Evolutionary conservation across 768 basidiomycete genomes (phyloP).

Genomic region (Lactifluus echinatus): DNA sequence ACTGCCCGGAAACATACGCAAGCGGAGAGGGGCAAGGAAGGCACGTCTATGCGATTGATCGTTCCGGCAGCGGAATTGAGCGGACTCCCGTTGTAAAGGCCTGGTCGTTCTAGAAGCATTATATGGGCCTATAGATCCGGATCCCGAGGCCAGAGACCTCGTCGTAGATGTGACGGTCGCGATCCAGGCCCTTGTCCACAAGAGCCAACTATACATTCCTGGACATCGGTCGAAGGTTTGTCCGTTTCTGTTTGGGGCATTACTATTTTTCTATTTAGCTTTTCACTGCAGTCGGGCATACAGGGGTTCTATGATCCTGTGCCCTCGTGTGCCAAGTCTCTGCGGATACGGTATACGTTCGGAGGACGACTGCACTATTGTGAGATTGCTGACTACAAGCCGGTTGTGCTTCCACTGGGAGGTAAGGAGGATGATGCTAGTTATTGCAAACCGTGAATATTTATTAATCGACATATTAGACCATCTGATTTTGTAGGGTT

Average conservation of each 20-base stretch:
- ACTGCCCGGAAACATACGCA: conserved; percentile 55
- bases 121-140: conserved; percentile 49
- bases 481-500: conserved; percentile 16
- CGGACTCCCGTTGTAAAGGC: conserved; percentile 35
- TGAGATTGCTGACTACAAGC: conserved; percentile 62
- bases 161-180: conserved; percentile 72
- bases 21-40: conserved; percentile 57
- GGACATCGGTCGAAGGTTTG: conserved; percentile 67
- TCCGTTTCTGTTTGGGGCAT: conserved; percentile 5
- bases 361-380: conserved; percentile 63
- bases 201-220: conserved; percentile 72
- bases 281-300: conserved; percentile 45
- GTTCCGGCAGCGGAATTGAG: conserved; percentile 3
- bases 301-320: conserved; percentile 88
- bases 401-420: conserved; percentile 66
- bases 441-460: no score
- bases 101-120: conserved; percentile 68
- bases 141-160: conserved; percentile 33
- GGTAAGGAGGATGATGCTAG: conserved; percentile 41
- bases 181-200: conserved; percentile 71
- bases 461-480: no score
- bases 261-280: neutral
- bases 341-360: conserved; percentile 73
- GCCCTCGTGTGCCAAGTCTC: conserved; percentile 57
- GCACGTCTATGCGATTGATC: conserved; percentile 31